Base-by-base conservation (phyloP, 805 yeast species). In the Kuraishia ogatae region DNA sequence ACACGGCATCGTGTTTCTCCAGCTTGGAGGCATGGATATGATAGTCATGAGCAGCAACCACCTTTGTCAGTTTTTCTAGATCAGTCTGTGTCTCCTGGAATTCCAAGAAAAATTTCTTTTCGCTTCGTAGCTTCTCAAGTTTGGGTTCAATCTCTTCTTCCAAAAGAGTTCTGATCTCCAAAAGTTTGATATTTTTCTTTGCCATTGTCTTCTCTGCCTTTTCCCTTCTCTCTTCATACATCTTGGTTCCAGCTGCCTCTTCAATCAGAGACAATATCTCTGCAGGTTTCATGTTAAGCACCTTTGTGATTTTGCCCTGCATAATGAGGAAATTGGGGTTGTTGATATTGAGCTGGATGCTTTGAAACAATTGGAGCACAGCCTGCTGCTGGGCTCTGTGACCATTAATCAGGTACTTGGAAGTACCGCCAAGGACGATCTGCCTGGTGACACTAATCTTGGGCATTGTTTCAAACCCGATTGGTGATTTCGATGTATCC, bases 241-340 rank as follows among this genome's bases (percentile, higher is more conserved):
- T 89, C 59, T 93, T 83, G 0, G 99, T 94, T 5, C 99, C 99
- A 0, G 99, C 97, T 0, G 99, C 99, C 71, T 94, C 99, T 70
- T 94, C 99, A 54, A 94, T 90, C 61, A 94, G 77, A 3, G 97
- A 85, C 59, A 94, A 71, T 48, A 93, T 88, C 68, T 94, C 98
- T 1, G 82, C 74, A 0, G 99, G 96, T 63, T 89, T 90, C 98
- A 94, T 94, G 68, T 94, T 94, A 64, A 94, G 78, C 60, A 94
- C 97, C 68, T 94, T 93, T 39, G 99, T 96, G 71, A 96, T 94
- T 67, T 91, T 89, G 57, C 99, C 99, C 71, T 94, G 99, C 99
- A 96, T 94, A 64, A 94, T 94, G 62, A 94, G 78, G 71, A 94
- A 94, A 68, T 94, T 94, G 35, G 99, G 99, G 66, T 93, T 94